Base-by-base conservation (phyloP, 192 early-diverging fungal genomes). In the Obelidium mucronatum region DNA sequence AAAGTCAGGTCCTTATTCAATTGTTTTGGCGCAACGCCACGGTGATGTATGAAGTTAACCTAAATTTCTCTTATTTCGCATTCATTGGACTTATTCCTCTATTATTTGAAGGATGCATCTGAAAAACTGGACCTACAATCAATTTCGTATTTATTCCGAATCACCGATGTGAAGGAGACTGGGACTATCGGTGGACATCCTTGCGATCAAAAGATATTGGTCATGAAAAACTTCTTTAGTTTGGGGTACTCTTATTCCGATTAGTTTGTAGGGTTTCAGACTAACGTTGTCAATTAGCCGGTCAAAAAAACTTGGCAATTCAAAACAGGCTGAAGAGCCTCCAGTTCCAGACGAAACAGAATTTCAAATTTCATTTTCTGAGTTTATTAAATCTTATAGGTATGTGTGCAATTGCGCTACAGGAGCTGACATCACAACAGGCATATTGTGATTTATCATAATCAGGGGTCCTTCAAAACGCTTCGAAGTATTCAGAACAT, bases 381-480 rank as follows among this genome's bases (percentile, higher is more conserved):
- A 84, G 15, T 84, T 87, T 55, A 53, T 60, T 40, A 76, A 78
- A 44, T 68, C 64, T 19, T 85, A 83, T 53, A 68, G 75, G 81
- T 84, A 54, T 17, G 69, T 36, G 52, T 35, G 75, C 78, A 76
- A 1, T 52, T 74, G 62, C 31, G 79, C 37, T 73, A 52, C n/a
- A 39, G 15, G 26, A 0, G 40, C 13, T 40, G 3, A 55, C 13
- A 19, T 34, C 17, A 13, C 2, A 58, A 24, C 42, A 77, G 82
- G 28, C 36, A 67, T 40, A 26, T 86, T 3, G 73, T 79, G 15
- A 78, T 88, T 24, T 88, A 83, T 71, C 85, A 88, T 62, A 74
- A 63, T 37, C 83, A 79, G 67, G 54, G 56, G 13, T 63, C 73
- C 5, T 87, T 88, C 81, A 88, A 87, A 67, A 77, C 65, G n/a